Evolutionary conservation across 805 yeast genomes (phyloP).

Genomic region (Metschnikowia rubicola): DNA sequence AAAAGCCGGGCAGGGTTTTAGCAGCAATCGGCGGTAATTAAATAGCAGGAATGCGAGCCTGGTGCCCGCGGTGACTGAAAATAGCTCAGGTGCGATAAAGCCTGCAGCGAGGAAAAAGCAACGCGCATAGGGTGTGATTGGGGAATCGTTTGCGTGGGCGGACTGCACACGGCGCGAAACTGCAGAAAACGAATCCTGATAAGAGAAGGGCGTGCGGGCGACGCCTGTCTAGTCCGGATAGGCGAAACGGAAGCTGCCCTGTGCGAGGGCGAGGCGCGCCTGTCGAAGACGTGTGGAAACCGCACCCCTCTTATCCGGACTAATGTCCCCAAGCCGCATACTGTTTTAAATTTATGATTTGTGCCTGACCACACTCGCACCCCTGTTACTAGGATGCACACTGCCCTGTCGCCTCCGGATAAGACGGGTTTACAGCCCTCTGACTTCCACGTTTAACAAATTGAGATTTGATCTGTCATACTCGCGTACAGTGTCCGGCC

Average conservation of each 20-base stretch:
- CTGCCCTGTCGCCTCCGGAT: constrained; percentile 1
- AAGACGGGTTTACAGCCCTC: neutral
- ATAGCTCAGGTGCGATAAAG: constrained; percentile 7
- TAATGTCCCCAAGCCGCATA: neutral
- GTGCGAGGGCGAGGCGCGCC: neutral
- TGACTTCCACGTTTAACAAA: neutral
- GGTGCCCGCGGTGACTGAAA: too few species aligned
- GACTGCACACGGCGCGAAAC: neutral
- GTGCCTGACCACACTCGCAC: too few species aligned
- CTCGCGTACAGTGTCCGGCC: neutral
- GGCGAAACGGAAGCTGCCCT: constrained; percentile 1
- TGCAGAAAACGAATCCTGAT: constrained; percentile 8
- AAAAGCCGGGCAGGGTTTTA: too few species aligned
- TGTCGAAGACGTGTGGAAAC: neutral
- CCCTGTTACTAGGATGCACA: neutral
- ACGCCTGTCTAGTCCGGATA: constrained; percentile 6
- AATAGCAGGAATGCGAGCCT: neutral
- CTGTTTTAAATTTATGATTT: neutral
- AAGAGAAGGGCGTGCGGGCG: constrained; percentile 4
- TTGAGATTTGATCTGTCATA: neutral
- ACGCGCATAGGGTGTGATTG: constrained; percentile 9
- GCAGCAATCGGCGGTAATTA: constrained; percentile 3
- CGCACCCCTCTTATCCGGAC: constrained; percentile 4
- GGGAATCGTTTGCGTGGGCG: neutral
- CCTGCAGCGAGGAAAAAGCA: constrained; percentile 11